Percentiles rank a stretch among this genome's conserved stretches.
phyloP scores from a whole-genome alignment of 2,329 filamentous ascomycete species.

The Penicillium janthinellum region DNA sequence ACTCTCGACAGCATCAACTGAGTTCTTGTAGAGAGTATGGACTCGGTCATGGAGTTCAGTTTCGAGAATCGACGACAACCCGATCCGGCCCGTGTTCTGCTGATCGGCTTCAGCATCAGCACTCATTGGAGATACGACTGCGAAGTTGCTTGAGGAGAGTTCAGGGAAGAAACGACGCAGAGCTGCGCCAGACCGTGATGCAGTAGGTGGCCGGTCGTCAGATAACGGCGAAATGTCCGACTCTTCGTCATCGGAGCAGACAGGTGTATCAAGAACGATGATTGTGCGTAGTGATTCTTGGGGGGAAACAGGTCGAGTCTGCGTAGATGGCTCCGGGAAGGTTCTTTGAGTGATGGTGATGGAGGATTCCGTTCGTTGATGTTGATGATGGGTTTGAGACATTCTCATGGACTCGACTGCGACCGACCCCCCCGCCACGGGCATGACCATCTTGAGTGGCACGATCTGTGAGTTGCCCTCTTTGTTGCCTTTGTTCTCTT shows the following conservation, averaged over 20 bases:
- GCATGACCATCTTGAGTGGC: background rate
- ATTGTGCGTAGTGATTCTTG: constrained; percentile 14
- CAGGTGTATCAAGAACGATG: constrained; percentile 16
- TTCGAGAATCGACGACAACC: constrained; percentile 10
- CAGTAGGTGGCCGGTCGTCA: constrained; percentile 12
- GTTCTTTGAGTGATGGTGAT: background rate
- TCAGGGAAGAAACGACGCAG: constrained; percentile 36
- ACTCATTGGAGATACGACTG: constrained; percentile 29
- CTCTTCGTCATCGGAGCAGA: constrained; percentile 19
- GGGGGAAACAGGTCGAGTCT: constrained; percentile 13
- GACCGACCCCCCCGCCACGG: background rate
- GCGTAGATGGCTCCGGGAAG: background rate
- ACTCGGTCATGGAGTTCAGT: constrained; percentile 22
- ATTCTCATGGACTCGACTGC: background rate
- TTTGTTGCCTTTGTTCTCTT: constrained; percentile 1
- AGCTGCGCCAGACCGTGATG: constrained; percentile 20
- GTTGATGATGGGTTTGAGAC: background rate
- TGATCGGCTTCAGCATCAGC: background rate
- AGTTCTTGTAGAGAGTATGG: constrained; percentile 17
- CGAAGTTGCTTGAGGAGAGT: constrained; percentile 28
- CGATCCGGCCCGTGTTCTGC: constrained; percentile 9
- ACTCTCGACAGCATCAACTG: background rate
- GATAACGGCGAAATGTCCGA: constrained; percentile 33
- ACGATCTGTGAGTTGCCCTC: background rate
- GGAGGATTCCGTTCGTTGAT: background rate